Conservation (phyloP, 345 rosid genomes). For the Populus euphratica region DNA sequence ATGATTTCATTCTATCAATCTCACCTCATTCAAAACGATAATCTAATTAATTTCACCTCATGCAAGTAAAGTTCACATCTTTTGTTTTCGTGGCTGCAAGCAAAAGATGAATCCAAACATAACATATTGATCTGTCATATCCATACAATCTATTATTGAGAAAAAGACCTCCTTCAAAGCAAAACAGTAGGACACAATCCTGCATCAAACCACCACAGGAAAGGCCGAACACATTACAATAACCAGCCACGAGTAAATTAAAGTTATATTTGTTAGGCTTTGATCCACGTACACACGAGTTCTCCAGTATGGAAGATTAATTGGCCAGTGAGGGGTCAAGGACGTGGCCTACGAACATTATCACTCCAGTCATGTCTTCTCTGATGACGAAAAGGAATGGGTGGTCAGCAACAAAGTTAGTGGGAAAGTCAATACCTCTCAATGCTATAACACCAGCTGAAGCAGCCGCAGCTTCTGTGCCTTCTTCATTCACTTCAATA, state of each 20-base stretch:
- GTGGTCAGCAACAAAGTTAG: conserved; percentile 67
- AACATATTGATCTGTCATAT: no score
- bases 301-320: conserved; percentile 1
- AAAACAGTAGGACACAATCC: not conserved
- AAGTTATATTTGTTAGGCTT: not conserved
- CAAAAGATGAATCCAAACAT: no score
- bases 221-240: conserved; percentile 1
- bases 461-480: conserved; percentile 73
- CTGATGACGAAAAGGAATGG: conserved; percentile 60
- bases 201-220: not conserved
- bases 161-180: no score
- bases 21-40: no score
- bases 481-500: conserved; percentile 72
- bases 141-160: no score
- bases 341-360: conserved; percentile 58
- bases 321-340: conserved; percentile 39
- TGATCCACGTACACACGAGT: conserved; percentile 11
- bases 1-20: no score
- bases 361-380: conserved; percentile 54
- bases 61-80: no score
- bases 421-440: not conserved
- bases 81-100: no score
- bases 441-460: conserved; percentile 36
- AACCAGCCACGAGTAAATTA: not conserved
- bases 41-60: no score